Base-by-base conservation (phyloP, 768 basidiomycete species). In the Tulasnella sp. region DNA sequence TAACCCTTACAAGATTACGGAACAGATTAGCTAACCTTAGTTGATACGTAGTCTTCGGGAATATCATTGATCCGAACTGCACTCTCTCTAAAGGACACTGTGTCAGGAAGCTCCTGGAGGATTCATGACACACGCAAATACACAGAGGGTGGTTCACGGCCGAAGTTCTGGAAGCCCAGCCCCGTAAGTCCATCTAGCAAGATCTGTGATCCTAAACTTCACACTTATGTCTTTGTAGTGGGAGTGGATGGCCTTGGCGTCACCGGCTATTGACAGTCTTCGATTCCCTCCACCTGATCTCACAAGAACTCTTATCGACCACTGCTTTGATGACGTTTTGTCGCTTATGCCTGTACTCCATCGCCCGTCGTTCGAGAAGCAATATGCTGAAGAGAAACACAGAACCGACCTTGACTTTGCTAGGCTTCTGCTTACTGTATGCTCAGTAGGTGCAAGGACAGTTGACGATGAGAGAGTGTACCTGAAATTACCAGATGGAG, bases 301-400 rank as follows among this genome's bases (percentile, higher is more conserved):
- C 48, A 72, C 79, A 15, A 44, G 61, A 7, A 45, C 64, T 0
- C 75, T 93, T 41, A 70, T 88, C 41, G 76, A 83, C 34, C 70
- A 81, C 24, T 91, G 84, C 65, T 95, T 93, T 67, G 60, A 62
- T 0, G 63, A 77, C 30, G 58, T 76, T 60, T 85, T 90, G 65
- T 61, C 76, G n/a, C 73, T 77, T 55, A 65, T 79, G 0, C 88
- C 89, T 1, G 74, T 93, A 3, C 74, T 95, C 4, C 89, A 92
- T 65, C 78, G 82, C 3, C 82, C 81, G 0, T 79, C 79, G 4
- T 89, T 93, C 64, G 76, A 83, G 41, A 71, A 73, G 23, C 72
- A 74, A 15, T 64, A 84, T 21, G 65, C 64, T 1, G 75, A 78
- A 3, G 77, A 77, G 0, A 65, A 81, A 1, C 81, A 88, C 65